Evolutionary conservation across 495 filamentous ascomycete species (phyloP), one percentile per base, ranked within the genome.

Genomic region (Aspergillus nidulans): DNA sequence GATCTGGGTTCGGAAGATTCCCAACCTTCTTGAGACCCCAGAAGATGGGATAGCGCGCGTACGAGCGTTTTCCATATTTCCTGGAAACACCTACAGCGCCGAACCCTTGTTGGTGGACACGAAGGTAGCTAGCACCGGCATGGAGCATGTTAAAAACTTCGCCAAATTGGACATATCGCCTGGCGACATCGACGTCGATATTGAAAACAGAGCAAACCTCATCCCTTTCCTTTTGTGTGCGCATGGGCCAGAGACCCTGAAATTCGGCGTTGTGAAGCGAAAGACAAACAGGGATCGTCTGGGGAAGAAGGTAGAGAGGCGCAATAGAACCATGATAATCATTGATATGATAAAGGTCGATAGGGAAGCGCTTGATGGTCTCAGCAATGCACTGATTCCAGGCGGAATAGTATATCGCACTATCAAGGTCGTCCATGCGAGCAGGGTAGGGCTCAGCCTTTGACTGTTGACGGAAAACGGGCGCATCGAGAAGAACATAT

Each of bases 321-420:
- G 87, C 87, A 6, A 86, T 68, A 16, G 87, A 84, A 26, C 87
- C 87, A 55, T 91, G 87, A 63, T 90, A 91, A 64, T 91, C 87
- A 66, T 91, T 91, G 63, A 90, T 85, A 64, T 91, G 87, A 63
- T 91, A 91, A 19, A 91, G 63, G 60, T 90, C 85, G 41, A 88
- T 74, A 0, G 84, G 79, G 42, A 81, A 81, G 6, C 78, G 74
- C 34, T 72, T 77, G 50, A 88, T 78, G 0, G 84, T 67, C 49
- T 84, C 73, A 1, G 85, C 82, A 59, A 88, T 87, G 55, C 85
- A 88, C 55, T 80, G 78, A 55, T 89, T 89, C 85, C 86, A 89
- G 0, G 85, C 84, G 0, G 84, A 85, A 62, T 89, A 89, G 67
- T 86, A 84, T 36, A 89, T 82, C 19, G 85, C 86, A 56, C 77